Base-by-base conservation (phyloP, 495 filamentous ascomycete genomes). In the Neurospora sublineolata region DNA sequence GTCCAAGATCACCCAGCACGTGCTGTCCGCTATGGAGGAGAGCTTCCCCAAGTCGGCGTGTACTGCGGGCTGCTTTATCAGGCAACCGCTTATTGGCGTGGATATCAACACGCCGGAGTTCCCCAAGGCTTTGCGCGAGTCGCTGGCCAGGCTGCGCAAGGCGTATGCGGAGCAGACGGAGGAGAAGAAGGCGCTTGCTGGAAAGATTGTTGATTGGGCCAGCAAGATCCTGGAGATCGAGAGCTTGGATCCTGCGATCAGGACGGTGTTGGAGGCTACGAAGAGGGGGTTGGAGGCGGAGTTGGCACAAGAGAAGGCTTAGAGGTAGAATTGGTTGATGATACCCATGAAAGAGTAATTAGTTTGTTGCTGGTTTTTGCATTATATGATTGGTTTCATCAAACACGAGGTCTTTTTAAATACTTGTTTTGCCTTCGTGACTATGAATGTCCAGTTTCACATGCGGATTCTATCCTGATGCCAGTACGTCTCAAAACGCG, bases 1-100 rank as follows among this genome's bases (percentile, higher is more conserved):
- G 60, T 79, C 74, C 60, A 90, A 84, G 76, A 88, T 98, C n/a
- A 80, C 94, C 23, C 86, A 89, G 69, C 93, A 96, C 80, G 88
- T 97, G 40, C 79, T 95, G 30, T 86, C 87, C 67, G 82, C 82
- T 64, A 87, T 94, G 82, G 82, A 82, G 68, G 81, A 89, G 69
- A 73, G 78, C 38, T 88, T 86, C 68, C 87, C 92, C 9, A 79
- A 82, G 68, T 84, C 89, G 72, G 80, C 89, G 5, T 83, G 82
- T 69, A 89, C 89, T 0, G 82, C 86, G 72, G 89, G 87, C 75
- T 93, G 93, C 79, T 86, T 88, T 72, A 87, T 94, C 76, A 87
- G 87, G 76, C 83, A 91, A 72, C 89, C 92, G 1, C 81, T 93
- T 4, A 80, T 91, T 16, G 92, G 91, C 33, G 78, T 93, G 10